Conservation (phyloP, 306 rosid genomes). For the Quillaja saponaria region DNA sequence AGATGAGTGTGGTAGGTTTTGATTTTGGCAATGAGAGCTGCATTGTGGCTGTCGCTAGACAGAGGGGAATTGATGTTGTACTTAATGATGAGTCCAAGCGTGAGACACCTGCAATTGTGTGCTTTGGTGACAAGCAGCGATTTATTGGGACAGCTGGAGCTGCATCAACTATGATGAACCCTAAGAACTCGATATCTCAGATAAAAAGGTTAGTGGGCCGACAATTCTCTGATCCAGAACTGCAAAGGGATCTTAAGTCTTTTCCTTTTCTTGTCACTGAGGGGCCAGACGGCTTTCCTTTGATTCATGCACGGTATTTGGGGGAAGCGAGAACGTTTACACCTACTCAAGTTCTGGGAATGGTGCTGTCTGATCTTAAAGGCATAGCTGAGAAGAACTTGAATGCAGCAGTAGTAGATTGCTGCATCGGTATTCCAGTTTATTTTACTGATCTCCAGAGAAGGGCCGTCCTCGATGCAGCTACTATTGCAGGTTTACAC, state of each 20-base stretch:
- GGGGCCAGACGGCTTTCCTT: conserved; percentile 88
- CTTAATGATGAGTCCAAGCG: conserved; percentile 96
- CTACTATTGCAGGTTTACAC: conserved; percentile 84
- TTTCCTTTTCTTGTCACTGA: conserved; percentile 71
- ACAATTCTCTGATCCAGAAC: conserved; percentile 70
- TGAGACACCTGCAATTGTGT: conserved; percentile 87
- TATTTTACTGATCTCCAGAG: conserved; percentile 93
- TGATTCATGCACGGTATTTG: conserved; percentile 69
- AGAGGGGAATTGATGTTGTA: conserved; percentile 92
- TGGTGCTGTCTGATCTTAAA: conserved; percentile 78
- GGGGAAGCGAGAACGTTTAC: conserved; percentile 72
- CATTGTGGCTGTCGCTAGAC: conserved; percentile 95
- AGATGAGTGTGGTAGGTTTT: conserved; percentile 97
- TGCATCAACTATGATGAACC: conserved; percentile 93
- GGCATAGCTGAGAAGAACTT: conserved; percentile 79
- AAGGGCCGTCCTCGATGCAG: conserved; percentile 89
- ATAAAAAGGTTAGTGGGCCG: conserved; percentile 74
- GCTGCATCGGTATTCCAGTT: conserved; percentile 92
- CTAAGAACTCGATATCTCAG: conserved; percentile 83
- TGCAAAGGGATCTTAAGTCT: conserved; percentile 73
- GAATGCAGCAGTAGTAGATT: conserved; percentile 80
- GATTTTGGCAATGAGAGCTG: conserved; percentile 96
- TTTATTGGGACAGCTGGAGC: conserved; percentile 97
- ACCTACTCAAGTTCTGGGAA: conserved; percentile 80
- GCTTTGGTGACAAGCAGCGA: conserved; percentile 95